A percentile compares a stretch with the other conserved stretches of the same genome.
These are phyloP conservation scores for Starmerella bombi DNA, from an alignment of 805 yeast species.

Conservation along the genomic window DNA sequence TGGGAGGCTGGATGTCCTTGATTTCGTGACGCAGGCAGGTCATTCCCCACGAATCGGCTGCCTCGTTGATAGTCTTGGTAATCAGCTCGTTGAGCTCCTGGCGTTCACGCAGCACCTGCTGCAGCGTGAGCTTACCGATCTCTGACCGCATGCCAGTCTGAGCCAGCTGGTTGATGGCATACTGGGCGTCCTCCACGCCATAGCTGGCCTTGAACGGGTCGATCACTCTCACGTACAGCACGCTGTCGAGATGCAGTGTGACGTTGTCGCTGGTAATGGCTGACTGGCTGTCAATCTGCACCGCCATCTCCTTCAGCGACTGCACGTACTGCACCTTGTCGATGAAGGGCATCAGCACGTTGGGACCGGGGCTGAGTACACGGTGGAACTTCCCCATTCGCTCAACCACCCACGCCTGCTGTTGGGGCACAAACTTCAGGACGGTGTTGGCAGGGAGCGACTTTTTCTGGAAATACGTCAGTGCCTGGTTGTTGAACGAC, in stretches of 20 bases:
- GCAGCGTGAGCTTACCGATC: slow-evolving; percentile 70
- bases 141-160: slow-evolving; percentile 87
- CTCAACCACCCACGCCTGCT: slow-evolving; percentile 82
- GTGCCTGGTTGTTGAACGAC: slow-evolving; percentile 10
- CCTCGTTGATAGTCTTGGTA: slow-evolving; percentile 68
- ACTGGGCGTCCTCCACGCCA: slow-evolving; percentile 79
- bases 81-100: slow-evolving; percentile 59
- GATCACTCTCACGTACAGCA: slow-evolving; percentile 58
- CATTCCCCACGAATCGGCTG: slow-evolving; percentile 77
- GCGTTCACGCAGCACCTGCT: slow-evolving; percentile 65
- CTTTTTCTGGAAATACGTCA: slow-evolving; percentile 49
- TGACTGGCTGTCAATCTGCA: slow-evolving; percentile 70
- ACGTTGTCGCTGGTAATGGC: slow-evolving; percentile 83
- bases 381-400: slow-evolving; percentile 75
- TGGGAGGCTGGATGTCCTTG: slow-evolving; percentile 79
- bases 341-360: slow-evolving; percentile 55
- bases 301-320: slow-evolving; percentile 69
- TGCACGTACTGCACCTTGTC: slow-evolving; percentile 74
- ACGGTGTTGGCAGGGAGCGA: slow-evolving; percentile 63
- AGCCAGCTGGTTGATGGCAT: slow-evolving; percentile 72
- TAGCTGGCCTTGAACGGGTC: slow-evolving; percentile 79
- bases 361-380: slow-evolving; percentile 62
- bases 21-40: slow-evolving; percentile 73
- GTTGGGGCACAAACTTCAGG: slow-evolving; percentile 73
- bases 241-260: slow-evolving; percentile 72